Evolutionary conservation across 441 rosid species (phyloP).

Genomic region (Manihot esculenta): DNA sequence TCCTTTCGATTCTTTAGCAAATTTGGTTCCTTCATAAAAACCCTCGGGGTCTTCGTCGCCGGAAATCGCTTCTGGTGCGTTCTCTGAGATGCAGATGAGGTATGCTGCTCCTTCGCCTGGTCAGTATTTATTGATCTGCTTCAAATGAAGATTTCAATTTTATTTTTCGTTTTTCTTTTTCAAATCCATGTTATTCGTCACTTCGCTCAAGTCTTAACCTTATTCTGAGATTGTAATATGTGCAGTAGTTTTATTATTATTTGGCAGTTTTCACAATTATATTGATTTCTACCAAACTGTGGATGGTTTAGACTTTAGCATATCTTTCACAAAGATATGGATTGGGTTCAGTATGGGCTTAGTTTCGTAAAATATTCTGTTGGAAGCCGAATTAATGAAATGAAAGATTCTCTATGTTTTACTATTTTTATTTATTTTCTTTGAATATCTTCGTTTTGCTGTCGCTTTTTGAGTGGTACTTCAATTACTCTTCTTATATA

Average conservation of each 20-base stretch:
- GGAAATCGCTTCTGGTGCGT: constrained; percentile 84
- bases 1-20: constrained; percentile 63
- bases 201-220: no score
- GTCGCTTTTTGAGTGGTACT: not conserved
- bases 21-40: constrained; percentile 63
- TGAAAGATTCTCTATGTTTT: not conserved
- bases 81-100: constrained; percentile 77
- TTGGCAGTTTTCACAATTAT: no score
- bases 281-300: not conserved
- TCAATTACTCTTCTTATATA: not conserved
- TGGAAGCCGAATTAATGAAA: no score
- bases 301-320: not conserved
- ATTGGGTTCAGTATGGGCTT: no score
- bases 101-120: constrained; percentile 71
- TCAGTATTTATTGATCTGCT: constrained; percentile 20
- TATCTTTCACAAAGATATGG: not conserved
- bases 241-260: no score
- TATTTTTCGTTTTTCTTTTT: not conserved
- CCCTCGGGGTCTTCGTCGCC: no score
- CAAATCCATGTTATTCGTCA: not conserved
- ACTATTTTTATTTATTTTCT: not conserved
- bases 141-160: not conserved
- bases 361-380: no score
- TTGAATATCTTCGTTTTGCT: not conserved
- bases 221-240: no score